phyloP scores from a whole-genome alignment of 2,329 filamentous ascomycete genomes.

The Calonectria leucothoes region DNA sequence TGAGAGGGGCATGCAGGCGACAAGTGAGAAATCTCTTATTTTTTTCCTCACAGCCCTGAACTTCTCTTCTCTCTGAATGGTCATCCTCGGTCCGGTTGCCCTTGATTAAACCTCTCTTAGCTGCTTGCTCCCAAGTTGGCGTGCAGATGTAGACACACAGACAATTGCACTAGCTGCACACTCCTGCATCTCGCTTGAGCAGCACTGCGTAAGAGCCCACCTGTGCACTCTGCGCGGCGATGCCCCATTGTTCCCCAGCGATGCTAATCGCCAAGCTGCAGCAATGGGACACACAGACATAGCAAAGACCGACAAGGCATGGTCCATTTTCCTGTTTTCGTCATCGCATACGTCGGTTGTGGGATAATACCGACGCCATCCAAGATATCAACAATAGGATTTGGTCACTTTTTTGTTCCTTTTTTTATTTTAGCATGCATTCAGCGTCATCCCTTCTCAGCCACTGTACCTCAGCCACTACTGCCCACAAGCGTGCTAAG shows the following conservation, averaged over 20 bases:
- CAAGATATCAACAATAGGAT: not conserved
- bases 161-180: slow-evolving; percentile 26
- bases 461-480: slow-evolving; percentile 5
- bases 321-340: not conserved
- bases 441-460: not conserved
- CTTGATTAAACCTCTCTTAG: slow-evolving; percentile 30
- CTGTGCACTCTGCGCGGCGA: slow-evolving; percentile 23
- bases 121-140: slow-evolving; percentile 37
- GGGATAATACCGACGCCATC: not conserved
- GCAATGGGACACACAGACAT: slow-evolving; percentile 13
- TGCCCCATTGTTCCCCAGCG: slow-evolving; percentile 20
- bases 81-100: slow-evolving; percentile 14
- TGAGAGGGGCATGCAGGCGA: slow-evolving; percentile 18
- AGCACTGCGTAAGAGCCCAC: slow-evolving; percentile 26
- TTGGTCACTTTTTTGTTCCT: too few species aligned
- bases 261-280: slow-evolving; percentile 12
- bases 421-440: not conserved
- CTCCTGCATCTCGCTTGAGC: slow-evolving; percentile 45
- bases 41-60: slow-evolving; percentile 7
- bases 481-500: slow-evolving; percentile 13
- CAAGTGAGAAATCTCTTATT: slow-evolving; percentile 2
- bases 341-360: slow-evolving; percentile 6
- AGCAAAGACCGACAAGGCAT: not conserved
- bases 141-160: slow-evolving; percentile 33
- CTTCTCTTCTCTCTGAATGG: slow-evolving; percentile 28